phyloP scores from a whole-genome alignment of 140 eudicot species.

The Cichorium intybus region DNA sequence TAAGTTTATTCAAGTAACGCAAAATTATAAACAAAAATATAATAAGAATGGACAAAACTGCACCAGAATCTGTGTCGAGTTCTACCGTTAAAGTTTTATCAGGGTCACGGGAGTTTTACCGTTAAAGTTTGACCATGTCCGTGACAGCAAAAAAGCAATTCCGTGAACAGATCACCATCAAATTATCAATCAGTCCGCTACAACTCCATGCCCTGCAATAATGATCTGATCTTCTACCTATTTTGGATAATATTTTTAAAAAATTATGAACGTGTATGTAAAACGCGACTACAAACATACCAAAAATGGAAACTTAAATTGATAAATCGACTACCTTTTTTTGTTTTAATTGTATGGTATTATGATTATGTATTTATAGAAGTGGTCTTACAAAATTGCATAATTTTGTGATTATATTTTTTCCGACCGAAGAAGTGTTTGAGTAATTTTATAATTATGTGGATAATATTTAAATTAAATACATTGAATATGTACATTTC shows the following conservation, averaged over 20 bases:
- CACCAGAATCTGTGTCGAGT: background rate
- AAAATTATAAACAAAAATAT: background rate
- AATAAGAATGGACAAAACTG: background rate
- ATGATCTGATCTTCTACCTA: background rate
- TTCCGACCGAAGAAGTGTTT: too few relatives aligned
- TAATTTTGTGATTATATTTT: too few relatives aligned
- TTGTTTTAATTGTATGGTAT: too few relatives aligned
- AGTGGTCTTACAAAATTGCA: too few relatives aligned
- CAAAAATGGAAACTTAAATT: background rate
- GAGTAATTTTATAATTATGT: too few relatives aligned
- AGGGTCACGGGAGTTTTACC: conserved; percentile 13
- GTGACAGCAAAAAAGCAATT: conserved; percentile 8
- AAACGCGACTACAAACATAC: background rate
- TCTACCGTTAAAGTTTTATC: background rate
- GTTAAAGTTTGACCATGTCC: conserved; percentile 12
- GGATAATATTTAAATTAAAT: too few relatives aligned
- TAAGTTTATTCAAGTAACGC: too few relatives aligned
- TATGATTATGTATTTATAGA: too few relatives aligned
- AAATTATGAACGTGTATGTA: background rate
- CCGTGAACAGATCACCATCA: conserved; percentile 14
- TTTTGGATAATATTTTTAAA: background rate
- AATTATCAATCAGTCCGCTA: background rate
- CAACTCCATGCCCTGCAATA: background rate
- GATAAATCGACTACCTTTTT: too few relatives aligned
- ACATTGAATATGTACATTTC: too few relatives aligned